Evolutionary conservation across 257 asterid species (phyloP).

Genomic region (Solanum lignicaule): DNA sequence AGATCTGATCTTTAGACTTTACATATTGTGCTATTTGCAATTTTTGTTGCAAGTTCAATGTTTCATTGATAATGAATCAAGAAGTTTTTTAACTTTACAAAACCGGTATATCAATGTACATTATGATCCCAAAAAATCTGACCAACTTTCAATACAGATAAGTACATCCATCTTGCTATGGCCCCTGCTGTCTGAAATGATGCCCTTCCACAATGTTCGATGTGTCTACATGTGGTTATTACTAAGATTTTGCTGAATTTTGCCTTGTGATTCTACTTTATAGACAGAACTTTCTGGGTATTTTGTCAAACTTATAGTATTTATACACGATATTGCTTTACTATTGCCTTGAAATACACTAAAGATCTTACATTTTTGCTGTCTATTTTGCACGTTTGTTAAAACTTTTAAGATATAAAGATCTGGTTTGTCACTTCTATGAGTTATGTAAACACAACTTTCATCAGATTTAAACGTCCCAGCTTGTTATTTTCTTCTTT

Average conservation of each 20-base stretch:
- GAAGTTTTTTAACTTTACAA: not conserved
- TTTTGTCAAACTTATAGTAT: not conserved
- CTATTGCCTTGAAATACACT: too few species aligned
- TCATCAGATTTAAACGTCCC: not conserved
- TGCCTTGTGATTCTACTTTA: not conserved
- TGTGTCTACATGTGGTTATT: not conserved
- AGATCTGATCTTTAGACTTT: not conserved
- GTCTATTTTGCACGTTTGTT: not conserved
- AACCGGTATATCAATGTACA: not conserved
- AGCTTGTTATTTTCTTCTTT: not conserved
- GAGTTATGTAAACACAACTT: not conserved
- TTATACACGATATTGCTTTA: not conserved
- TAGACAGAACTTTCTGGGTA: not conserved
- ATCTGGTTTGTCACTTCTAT: not conserved
- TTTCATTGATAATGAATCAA: not conserved
- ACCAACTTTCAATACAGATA: not conserved
- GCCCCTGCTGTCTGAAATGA: not conserved
- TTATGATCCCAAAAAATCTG: not conserved
- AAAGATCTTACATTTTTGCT: not conserved
- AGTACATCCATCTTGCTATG: not conserved
- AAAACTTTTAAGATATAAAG: not conserved
- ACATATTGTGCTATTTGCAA: not conserved
- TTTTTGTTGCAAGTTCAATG: not conserved
- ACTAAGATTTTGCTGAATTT: not conserved
- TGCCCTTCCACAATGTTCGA: not conserved